Conservation (phyloP, 23 red algal genomes). For the Pyropia haitanensis region DNA sequence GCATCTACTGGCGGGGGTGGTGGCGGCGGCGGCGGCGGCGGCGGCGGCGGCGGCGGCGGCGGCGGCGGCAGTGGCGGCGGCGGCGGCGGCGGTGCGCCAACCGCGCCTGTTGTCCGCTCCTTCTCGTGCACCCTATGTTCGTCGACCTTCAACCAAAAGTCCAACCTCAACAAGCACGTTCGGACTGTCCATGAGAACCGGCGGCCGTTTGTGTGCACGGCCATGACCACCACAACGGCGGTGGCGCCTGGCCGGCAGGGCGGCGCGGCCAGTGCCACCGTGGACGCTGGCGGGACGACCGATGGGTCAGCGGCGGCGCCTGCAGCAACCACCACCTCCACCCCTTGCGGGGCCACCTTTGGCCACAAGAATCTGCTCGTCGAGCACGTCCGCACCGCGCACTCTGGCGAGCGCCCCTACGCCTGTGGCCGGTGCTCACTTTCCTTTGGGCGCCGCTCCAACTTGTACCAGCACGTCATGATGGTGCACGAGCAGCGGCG, state of each 20-base stretch:
- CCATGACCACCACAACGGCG: too few species aligned
- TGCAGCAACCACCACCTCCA: too few species aligned
- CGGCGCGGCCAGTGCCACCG: too few species aligned
- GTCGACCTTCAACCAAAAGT: slow-evolving; percentile 41
- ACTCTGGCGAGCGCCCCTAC: slow-evolving; percentile 40
- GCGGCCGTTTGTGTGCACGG: slow-evolving; percentile 39
- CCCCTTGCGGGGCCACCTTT: slow-evolving; percentile 39
- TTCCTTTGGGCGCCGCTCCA: slow-evolving; percentile 33
- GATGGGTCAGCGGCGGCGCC: too few species aligned
- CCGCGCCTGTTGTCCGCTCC: too few species aligned
- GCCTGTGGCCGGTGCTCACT: slow-evolving; percentile 33
- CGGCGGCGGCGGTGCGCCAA: too few species aligned
- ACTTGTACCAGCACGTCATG: slow-evolving; percentile 42
- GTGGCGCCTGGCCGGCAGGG: too few species aligned
- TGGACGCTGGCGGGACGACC: too few species aligned
- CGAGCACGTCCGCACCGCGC: slow-evolving; percentile 48
- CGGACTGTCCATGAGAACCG: slow-evolving; percentile 43
- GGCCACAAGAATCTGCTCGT: slow-evolving; percentile 49
- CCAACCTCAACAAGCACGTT: slow-evolving; percentile 53
- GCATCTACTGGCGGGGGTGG: too few species aligned
- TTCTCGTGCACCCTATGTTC: slow-evolving; percentile 38
- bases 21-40: too few species aligned
- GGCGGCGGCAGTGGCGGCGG: too few species aligned
- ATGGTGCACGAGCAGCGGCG: slow-evolving; percentile 31
- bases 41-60: too few species aligned